phyloP scores from a whole-genome alignment of 164 flowering plant genomes.

The Liriodendron chinense region DNA sequence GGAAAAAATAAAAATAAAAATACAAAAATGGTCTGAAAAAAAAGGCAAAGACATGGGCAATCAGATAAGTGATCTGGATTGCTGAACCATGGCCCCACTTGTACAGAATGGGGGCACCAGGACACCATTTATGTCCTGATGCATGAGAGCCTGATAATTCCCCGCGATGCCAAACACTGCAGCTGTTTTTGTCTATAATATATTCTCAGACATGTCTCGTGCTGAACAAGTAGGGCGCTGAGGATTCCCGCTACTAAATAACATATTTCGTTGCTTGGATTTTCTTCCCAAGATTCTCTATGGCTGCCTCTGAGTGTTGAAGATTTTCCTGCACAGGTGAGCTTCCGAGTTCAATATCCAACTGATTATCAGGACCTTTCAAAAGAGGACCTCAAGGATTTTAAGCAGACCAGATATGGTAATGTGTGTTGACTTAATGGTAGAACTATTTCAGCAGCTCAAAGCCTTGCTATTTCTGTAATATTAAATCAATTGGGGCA shows the following conservation, averaged over 20 bases:
- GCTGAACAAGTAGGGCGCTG: background rate
- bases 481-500: background rate
- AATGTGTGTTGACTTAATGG: constrained; percentile 15
- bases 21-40: too few relatives aligned
- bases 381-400: constrained; percentile 86
- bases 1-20: background rate
- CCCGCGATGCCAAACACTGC: background rate
- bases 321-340: constrained; percentile 51
- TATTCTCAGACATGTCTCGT: background rate
- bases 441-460: background rate
- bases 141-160: background rate
- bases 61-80: background rate
- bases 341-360: constrained; percentile 88
- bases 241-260: background rate
- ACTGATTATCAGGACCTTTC: constrained; percentile 73
- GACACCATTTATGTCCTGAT: background rate
- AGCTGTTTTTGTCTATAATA: background rate
- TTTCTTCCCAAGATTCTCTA: background rate
- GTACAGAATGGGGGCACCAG: background rate
- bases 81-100: background rate
- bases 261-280: constrained; percentile 7
- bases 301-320: constrained; percentile 9
- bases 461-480: background rate
- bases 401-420: constrained; percentile 97
- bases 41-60: too few relatives aligned